These are phyloP conservation scores for Curvularia eragrostidis DNA, from an alignment of 2,329 filamentous ascomycete genomes.

Conservation along the genomic window DNA sequence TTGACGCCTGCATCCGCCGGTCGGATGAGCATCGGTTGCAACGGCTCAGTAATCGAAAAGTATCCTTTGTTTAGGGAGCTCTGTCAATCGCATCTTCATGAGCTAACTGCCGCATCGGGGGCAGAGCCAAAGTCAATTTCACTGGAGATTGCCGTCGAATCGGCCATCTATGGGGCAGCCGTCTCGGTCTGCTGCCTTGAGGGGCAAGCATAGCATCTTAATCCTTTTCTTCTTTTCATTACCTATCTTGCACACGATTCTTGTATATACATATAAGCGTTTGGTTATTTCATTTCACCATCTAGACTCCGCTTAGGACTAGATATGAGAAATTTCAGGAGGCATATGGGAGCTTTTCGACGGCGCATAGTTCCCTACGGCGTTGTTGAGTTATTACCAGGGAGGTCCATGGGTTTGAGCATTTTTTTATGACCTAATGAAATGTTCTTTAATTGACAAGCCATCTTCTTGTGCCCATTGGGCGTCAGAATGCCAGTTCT, in stretches of 20 bases:
- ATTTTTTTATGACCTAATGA: slow-evolving; percentile 11
- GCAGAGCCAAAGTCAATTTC: slow-evolving; percentile 58
- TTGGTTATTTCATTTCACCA: slow-evolving; percentile 1
- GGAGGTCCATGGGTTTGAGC: not conserved
- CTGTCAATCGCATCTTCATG: slow-evolving; percentile 70
- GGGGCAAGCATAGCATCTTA: slow-evolving; percentile 22
- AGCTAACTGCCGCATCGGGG: slow-evolving; percentile 56
- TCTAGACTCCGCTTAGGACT: slow-evolving; percentile 4
- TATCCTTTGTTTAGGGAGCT: slow-evolving; percentile 71
- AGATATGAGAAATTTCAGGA: slow-evolving; percentile 3
- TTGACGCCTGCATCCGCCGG: slow-evolving; percentile 45
- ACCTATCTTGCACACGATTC: slow-evolving; percentile 17
- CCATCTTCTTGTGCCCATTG: too few species aligned
- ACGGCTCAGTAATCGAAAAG: slow-evolving; percentile 79
- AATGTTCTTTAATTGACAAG: not conserved
- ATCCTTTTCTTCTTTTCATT: slow-evolving; percentile 2
- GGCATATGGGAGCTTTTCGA: slow-evolving; percentile 19
- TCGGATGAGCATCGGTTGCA: slow-evolving; percentile 69
- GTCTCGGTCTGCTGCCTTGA: slow-evolving; percentile 63
- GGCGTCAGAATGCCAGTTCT: not conserved
- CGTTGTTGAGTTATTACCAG: not conserved
- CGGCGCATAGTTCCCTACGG: not conserved
- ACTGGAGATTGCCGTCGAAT: slow-evolving; percentile 74
- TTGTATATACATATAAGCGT: slow-evolving; percentile 17
- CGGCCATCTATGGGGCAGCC: slow-evolving; percentile 76